Conservation (phyloP, 164 flowering plant genomes). For the Nelumbo lutea region DNA sequence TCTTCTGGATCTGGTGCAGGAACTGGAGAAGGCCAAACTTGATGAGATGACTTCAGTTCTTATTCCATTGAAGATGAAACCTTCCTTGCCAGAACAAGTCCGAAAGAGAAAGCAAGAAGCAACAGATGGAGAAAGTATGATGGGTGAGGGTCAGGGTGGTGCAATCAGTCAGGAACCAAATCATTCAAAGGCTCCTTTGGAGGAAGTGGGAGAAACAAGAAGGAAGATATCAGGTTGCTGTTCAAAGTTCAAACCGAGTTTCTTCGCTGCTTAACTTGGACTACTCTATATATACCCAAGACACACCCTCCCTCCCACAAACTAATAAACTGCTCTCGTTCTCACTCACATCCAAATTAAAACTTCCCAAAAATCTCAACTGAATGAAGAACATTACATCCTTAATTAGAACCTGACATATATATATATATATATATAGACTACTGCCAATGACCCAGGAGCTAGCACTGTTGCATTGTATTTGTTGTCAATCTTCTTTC, state of each 20-base stretch:
- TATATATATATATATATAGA: no score
- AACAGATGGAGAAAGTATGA: not conserved
- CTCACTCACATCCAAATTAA: not conserved
- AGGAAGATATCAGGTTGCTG: constrained; percentile 16
- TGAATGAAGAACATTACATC: not conserved
- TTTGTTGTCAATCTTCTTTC: not conserved
- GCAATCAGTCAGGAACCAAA: constrained; percentile 13
- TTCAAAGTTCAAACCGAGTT: constrained; percentile 9
- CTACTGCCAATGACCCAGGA: not conserved
- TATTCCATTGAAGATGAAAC: constrained; percentile 6
- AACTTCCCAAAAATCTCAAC: no score
- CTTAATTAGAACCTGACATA: no score
- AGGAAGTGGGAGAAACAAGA: constrained; percentile 9
- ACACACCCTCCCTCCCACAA: constrained; percentile 69
- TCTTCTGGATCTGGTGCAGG: constrained; percentile 15
- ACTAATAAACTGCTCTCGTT: constrained; percentile 23
- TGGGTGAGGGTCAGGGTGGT: constrained; percentile 8
- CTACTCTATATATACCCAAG: constrained; percentile 45
- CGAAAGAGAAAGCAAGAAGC: not conserved
- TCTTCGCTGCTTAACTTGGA: constrained; percentile 36
- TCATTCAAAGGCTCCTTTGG: constrained; percentile 2
- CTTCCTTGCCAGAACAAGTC: not conserved
- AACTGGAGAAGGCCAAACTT: constrained; percentile 8
- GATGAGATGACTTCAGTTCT: not conserved
- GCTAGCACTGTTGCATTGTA: not conserved